Conservation (phyloP, 768 basidiomycete genomes). For the Serendipita vermifera region DNA sequence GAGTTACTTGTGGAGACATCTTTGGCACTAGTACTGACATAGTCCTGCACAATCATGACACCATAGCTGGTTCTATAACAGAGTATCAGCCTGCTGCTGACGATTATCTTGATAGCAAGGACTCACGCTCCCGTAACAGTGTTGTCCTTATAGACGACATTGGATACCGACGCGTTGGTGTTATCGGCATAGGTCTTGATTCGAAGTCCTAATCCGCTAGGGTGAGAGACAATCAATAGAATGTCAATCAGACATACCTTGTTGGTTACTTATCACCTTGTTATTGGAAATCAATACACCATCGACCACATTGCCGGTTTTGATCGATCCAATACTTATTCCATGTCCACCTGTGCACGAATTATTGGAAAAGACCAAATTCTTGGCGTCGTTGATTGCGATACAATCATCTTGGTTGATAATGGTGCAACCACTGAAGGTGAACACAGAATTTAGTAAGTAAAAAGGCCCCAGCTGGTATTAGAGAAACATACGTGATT, state of each 20-base stretch:
- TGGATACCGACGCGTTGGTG: slow-evolving; percentile 16
- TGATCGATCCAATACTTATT: slow-evolving; percentile 36
- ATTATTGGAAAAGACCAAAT: slow-evolving; percentile 33
- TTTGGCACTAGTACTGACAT: neutral
- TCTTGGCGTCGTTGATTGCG: slow-evolving; percentile 32
- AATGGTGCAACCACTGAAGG: slow-evolving; percentile 12
- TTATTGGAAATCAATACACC: slow-evolving; percentile 30
- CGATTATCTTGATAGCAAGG: neutral
- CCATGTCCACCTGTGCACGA: slow-evolving; percentile 49
- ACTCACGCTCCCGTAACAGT: slow-evolving; percentile 9
- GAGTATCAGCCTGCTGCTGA: neutral
- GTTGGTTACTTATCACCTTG: slow-evolving; percentile 36
- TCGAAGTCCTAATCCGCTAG: slow-evolving; percentile 41
- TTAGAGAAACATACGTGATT: neutral
- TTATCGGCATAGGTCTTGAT: slow-evolving; percentile 30
- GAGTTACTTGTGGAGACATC: neutral
- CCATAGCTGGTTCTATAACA: slow-evolving; percentile 12
- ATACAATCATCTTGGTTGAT: slow-evolving; percentile 45
- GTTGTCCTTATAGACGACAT: slow-evolving; percentile 18
- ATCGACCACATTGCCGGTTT: slow-evolving; percentile 14
- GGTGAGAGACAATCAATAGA: neutral
- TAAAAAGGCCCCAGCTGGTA: neutral
- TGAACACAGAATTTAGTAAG: slow-evolving; percentile 5
- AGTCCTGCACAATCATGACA: slow-evolving; percentile 17
- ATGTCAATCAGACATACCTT: neutral